Evolutionary conservation across 768 basidiomycete species (phyloP).

Genomic region (Tricholoma furcatifolium): DNA sequence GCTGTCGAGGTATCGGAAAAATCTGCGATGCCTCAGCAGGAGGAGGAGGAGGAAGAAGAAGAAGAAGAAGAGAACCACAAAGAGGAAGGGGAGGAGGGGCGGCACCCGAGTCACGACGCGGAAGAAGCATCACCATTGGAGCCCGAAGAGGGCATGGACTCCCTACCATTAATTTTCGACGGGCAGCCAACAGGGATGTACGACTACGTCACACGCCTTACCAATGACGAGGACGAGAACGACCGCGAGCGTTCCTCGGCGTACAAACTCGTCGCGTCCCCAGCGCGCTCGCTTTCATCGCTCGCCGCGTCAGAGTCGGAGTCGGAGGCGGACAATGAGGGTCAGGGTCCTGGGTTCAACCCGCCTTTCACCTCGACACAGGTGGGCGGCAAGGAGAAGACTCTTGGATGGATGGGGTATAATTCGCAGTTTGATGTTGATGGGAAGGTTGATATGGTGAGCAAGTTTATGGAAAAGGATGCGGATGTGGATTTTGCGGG

Average conservation of each 20-base stretch:
- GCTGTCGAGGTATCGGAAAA: not conserved
- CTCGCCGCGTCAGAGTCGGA: conserved; percentile 27
- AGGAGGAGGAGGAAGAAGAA: not conserved
- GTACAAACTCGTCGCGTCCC: conserved; percentile 24
- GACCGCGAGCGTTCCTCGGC: conserved; percentile 5
- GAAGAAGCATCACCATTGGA: not conserved
- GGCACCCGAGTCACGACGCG: not conserved
- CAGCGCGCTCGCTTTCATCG: conserved; percentile 33
- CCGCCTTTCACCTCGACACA: conserved; percentile 36
- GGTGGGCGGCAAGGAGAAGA: conserved; percentile 11
- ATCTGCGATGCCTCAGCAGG: not conserved
- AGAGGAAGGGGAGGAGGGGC: not conserved
- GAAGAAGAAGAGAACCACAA: not conserved
- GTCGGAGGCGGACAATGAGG: conserved; percentile 13
- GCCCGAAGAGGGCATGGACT: not conserved
- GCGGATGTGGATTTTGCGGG: conserved; percentile 58
- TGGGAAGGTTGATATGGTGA: conserved; percentile 50
- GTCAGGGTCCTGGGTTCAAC: conserved; percentile 19
- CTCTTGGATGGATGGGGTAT: conserved; percentile 39
- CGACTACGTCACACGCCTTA: conserved; percentile 8
- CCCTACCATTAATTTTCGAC: not conserved
- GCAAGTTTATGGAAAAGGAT: conserved; percentile 55
- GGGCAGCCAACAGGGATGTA: conserved; percentile 2
- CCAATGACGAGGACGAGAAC: conserved; percentile 9
- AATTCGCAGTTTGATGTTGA: conserved; percentile 62